A percentile compares a stretch with the other conserved stretches of the same genome.
Evolutionary conservation across 1,139 yeast genomes (phyloP).

Genomic region (Saccharomyces hybrid): DNA sequence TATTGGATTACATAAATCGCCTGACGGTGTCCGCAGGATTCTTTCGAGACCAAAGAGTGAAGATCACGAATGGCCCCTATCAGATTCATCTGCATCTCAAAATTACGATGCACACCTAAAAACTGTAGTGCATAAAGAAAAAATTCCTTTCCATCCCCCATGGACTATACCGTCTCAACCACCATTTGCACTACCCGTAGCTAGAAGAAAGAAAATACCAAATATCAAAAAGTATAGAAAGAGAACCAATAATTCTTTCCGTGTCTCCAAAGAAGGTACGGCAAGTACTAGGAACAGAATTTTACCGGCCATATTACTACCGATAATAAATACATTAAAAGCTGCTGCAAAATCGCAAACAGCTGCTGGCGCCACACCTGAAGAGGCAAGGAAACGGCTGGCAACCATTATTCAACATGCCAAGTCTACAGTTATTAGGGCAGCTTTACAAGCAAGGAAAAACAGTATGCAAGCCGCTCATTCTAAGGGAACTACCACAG

Average conservation of each 20-base stretch:
- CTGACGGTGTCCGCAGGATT: slow-evolving; percentile 5
- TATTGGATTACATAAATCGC: slow-evolving; percentile 1
- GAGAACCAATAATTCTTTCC: slow-evolving; percentile 4
- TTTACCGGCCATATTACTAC: slow-evolving; percentile 25
- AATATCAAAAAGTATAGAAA: slow-evolving; percentile 6
- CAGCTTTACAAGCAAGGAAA: slow-evolving; percentile 48
- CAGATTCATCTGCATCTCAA: not conserved
- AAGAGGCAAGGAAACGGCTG: slow-evolving; percentile 26
- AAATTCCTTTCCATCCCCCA: slow-evolving; percentile 30
- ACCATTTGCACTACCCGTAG: slow-evolving; percentile 28
- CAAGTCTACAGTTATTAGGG: slow-evolving; percentile 52
- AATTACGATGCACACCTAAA: slow-evolving; percentile 15
- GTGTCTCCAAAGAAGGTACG: slow-evolving; percentile 3
- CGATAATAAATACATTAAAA: slow-evolving; percentile 28
- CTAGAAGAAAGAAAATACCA: slow-evolving; percentile 21
- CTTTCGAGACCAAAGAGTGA: not conserved
- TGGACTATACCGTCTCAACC: slow-evolving; percentile 27
- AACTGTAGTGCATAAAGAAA: slow-evolving; percentile 27
- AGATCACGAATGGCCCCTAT: not conserved
- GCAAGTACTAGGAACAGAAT: slow-evolving; percentile 11
- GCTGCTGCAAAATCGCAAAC: slow-evolving; percentile 30
- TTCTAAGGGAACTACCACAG: not conserved
- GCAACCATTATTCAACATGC: slow-evolving; percentile 30
- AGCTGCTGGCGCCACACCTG: slow-evolving; percentile 29
- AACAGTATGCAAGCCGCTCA: slow-evolving; percentile 10